Percentiles rank a stretch among this genome's conserved stretches.
These are phyloP conservation scores for Chloranthus sessilifolius DNA, from an alignment of 164 flowering plant species.

Conservation along the genomic window DNA sequence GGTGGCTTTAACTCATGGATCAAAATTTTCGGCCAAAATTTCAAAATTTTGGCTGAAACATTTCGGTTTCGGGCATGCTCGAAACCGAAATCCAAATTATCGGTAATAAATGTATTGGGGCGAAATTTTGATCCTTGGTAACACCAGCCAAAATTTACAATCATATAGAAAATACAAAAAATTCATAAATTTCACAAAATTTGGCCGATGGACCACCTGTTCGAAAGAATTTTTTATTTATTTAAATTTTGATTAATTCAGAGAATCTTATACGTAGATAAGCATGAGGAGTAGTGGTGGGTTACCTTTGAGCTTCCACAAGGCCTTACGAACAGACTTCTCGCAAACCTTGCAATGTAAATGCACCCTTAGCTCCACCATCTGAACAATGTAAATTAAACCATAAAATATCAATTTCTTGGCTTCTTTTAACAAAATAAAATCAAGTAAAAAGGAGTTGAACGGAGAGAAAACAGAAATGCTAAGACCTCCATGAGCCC, in stretches of 20 bases:
- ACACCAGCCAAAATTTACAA: not conserved
- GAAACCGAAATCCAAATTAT: too few relatives aligned
- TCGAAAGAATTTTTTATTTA: too few relatives aligned
- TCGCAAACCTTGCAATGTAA: slow-evolving; percentile 28
- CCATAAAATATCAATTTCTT: not conserved
- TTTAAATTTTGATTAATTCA: not conserved
- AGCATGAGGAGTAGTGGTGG: not conserved
- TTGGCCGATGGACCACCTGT: too few relatives aligned
- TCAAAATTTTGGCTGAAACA: too few relatives aligned
- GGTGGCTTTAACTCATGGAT: too few relatives aligned
- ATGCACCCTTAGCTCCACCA: slow-evolving; percentile 10
- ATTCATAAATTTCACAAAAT: not conserved
- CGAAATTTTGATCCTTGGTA: not conserved
- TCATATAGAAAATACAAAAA: not conserved
- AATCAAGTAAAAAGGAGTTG: too few relatives aligned
- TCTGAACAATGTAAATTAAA: not conserved
- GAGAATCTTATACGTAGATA: not conserved
- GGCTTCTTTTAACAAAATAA: not conserved
- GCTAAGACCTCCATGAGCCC: too few relatives aligned
- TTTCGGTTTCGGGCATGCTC: too few relatives aligned
- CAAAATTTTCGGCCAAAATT: too few relatives aligned
- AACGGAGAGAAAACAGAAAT: too few relatives aligned
- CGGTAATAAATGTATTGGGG: too few relatives aligned
- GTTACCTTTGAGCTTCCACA: slow-evolving; percentile 22
- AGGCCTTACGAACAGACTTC: slow-evolving; percentile 25